Evolutionary conservation across 495 filamentous ascomycete genomes (phyloP).

Genomic region (Neurospora sublineolata): DNA sequence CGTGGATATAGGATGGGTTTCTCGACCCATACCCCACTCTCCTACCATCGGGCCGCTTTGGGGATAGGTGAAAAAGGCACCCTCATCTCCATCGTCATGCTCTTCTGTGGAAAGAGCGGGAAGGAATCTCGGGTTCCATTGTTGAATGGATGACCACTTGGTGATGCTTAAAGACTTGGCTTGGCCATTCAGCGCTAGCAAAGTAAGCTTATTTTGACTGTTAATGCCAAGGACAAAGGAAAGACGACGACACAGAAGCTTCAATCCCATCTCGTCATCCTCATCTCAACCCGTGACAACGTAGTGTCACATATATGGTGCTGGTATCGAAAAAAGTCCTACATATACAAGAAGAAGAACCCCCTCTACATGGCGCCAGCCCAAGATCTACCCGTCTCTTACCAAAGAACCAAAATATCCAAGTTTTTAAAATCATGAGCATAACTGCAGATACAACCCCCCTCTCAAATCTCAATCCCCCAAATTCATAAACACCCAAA

Average conservation of each 20-base stretch:
- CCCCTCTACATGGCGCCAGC: neutral
- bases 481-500: conserved; percentile 21
- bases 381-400: neutral
- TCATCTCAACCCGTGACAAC: neutral
- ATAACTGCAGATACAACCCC: neutral
- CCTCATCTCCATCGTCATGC: neutral
- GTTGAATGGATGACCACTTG: neutral
- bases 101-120: neutral
- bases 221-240: neutral
- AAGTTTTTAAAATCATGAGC: neutral
- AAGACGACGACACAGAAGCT: neutral
- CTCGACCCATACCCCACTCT: too few relatives aligned
- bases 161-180: neutral
- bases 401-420: neutral
- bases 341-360: neutral
- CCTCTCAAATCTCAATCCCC: conserved; percentile 8
- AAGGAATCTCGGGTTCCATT: neutral
- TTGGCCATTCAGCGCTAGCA: neutral
- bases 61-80: too few relatives aligned
- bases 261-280: neutral
- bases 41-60: too few relatives aligned
- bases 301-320: neutral
- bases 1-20: too few relatives aligned
- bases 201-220: neutral
- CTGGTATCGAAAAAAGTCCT: neutral